Evolutionary conservation across 306 rosid species (phyloP).

Genomic region (Vigna radiata): DNA sequence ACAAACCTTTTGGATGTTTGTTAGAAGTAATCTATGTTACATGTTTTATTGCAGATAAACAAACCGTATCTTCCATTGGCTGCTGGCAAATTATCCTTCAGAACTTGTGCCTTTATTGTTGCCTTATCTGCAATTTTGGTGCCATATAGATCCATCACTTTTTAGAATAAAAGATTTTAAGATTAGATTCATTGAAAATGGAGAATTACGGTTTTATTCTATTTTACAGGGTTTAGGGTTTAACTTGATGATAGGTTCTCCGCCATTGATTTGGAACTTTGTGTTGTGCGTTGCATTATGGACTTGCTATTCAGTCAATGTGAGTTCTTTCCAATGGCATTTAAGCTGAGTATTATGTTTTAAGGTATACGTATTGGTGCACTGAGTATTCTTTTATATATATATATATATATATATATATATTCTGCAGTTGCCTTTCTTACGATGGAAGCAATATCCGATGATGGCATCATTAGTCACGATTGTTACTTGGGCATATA

Average conservation of each 20-base stretch:
- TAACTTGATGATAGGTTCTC: background rate
- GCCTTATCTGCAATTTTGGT: background rate
- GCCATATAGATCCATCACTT: background rate
- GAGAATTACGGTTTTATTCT: background rate
- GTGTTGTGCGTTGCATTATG: background rate
- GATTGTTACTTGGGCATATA: background rate
- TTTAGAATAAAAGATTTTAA: background rate
- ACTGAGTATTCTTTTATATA: no score
- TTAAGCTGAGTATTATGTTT: no score
- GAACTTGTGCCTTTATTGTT: background rate
- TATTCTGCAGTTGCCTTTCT: background rate
- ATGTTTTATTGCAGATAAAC: constrained; percentile 66
- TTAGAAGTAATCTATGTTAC: constrained; percentile 10
- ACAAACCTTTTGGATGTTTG: background rate
- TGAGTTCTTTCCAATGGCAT: background rate
- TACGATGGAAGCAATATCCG: background rate
- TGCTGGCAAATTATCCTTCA: background rate
- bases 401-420: no score
- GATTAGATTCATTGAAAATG: background rate
- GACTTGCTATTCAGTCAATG: background rate
- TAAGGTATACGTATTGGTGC: no score
- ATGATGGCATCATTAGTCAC: background rate
- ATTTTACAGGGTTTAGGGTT: background rate
- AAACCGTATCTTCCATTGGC: constrained; percentile 66
- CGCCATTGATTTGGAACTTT: background rate